Percentiles rank a stretch among this genome's conserved stretches.
phyloP scores from a whole-genome alignment of 2,329 filamentous ascomycete genomes.

The Pseudocercospora macadamiae region DNA sequence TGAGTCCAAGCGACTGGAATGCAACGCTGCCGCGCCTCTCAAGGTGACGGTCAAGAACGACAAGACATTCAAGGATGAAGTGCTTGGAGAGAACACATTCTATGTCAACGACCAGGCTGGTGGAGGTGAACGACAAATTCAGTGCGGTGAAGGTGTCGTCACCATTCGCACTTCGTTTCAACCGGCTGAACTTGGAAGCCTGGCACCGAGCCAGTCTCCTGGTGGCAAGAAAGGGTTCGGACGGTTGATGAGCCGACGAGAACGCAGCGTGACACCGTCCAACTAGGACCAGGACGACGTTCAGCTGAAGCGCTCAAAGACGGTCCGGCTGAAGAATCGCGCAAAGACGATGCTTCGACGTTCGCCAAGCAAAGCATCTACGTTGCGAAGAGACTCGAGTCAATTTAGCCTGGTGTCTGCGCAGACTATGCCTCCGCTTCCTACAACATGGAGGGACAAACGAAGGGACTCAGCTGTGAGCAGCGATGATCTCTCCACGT shows the following conservation, averaged over 20 bases:
- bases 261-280: constrained; percentile 38
- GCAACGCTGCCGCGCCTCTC: constrained; percentile 82
- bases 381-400: neutral
- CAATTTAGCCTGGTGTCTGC: neutral
- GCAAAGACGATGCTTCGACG: constrained; percentile 10
- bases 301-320: constrained; percentile 11
- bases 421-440: neutral
- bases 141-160: constrained; percentile 76
- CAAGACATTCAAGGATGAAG: constrained; percentile 79
- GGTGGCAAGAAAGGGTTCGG: constrained; percentile 30
- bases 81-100: constrained; percentile 84
- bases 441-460: neutral
- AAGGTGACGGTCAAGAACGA: constrained; percentile 84
- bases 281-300: constrained; percentile 24
- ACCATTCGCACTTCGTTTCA: constrained; percentile 47
- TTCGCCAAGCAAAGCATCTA: neutral
- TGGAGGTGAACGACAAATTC: constrained; percentile 69
- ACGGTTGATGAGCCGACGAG: constrained; percentile 31
- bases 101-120: constrained; percentile 81
- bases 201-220: constrained; percentile 22
- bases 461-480: neutral
- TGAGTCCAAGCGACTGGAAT: constrained; percentile 63
- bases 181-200: constrained; percentile 31
- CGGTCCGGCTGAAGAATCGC: constrained; percentile 2
- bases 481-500: neutral